A percentile compares a stretch with the other conserved stretches of the same genome.
Evolutionary conservation across 768 basidiomycete species (phyloP).

Genomic region (Lactarius evosmus): DNA sequence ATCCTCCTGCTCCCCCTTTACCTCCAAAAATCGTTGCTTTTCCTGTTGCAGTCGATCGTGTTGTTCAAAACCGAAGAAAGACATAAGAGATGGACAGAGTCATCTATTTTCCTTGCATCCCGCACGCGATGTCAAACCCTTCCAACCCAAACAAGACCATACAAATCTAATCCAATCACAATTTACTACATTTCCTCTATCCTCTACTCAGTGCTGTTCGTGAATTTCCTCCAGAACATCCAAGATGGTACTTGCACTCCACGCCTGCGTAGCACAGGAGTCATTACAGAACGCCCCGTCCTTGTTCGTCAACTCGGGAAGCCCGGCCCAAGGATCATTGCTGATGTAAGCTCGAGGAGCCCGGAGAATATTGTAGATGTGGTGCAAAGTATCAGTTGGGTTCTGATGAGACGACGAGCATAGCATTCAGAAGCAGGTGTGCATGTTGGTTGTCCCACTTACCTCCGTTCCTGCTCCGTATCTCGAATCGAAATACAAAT

Average conservation of each 20-base stretch:
- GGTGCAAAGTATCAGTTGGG: slow-evolving; percentile 66
- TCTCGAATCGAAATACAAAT: slow-evolving; percentile 78
- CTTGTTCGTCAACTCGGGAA: slow-evolving; percentile 90
- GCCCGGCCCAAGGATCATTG: slow-evolving; percentile 84
- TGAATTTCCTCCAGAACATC: slow-evolving; percentile 84
- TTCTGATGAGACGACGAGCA: slow-evolving; percentile 45
- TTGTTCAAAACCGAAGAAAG: slow-evolving; percentile 77
- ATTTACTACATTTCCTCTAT: background rate
- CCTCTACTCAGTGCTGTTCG: slow-evolving; percentile 26
- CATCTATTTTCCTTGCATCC: background rate
- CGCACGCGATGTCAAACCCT: slow-evolving; percentile 1
- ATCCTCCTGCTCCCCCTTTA: slow-evolving; percentile 59
- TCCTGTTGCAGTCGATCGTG: slow-evolving; percentile 57
- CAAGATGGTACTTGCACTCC: slow-evolving; percentile 90
- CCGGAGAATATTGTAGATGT: slow-evolving; percentile 72
- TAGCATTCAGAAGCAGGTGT: slow-evolving; percentile 18
- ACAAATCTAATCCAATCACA: slow-evolving; percentile 12
- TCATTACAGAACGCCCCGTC: slow-evolving; percentile 81
- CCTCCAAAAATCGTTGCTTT: slow-evolving; percentile 52
- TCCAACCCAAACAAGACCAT: slow-evolving; percentile 23
- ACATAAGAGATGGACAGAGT: slow-evolving; percentile 42
- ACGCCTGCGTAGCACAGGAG: slow-evolving; percentile 92
- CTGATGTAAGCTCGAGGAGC: slow-evolving; percentile 69
- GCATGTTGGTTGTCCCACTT: background rate
- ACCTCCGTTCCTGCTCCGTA: slow-evolving; percentile 69